These are phyloP conservation scores for Albugo candida DNA, from an alignment of 352 stramenopile genomes.

Conservation along the genomic window DNA sequence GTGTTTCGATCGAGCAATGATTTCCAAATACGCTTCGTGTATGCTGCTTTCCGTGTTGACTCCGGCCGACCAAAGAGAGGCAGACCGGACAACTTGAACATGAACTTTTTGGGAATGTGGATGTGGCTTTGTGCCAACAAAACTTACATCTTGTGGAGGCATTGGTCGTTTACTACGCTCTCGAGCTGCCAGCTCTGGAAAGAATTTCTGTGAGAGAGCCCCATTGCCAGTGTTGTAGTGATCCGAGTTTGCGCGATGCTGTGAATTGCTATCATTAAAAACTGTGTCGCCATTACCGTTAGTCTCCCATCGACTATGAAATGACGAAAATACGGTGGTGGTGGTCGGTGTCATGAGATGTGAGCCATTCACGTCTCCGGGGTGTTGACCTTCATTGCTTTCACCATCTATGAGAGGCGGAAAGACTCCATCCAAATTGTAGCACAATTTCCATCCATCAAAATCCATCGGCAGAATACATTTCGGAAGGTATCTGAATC, in stretches of 20 bases:
- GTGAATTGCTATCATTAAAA: too few species aligned
- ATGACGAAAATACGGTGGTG: background rate
- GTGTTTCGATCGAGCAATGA: constrained; percentile 59
- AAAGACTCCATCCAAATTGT: constrained; percentile 15
- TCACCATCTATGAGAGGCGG: background rate
- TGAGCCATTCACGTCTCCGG: background rate
- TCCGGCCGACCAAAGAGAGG: constrained; percentile 75
- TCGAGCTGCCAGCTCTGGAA: background rate
- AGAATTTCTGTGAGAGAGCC: background rate
- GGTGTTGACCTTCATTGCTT: background rate
- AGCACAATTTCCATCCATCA: constrained; percentile 57
- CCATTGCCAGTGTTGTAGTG: background rate
- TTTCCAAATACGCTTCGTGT: constrained; percentile 63
- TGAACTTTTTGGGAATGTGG: constrained; percentile 57
- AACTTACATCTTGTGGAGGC: constrained; percentile 8
- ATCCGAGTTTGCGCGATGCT: background rate
- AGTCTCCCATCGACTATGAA: background rate
- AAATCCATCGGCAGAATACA: constrained; percentile 76
- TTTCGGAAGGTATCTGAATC: constrained; percentile 71
- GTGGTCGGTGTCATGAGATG: background rate
- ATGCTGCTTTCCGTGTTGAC: constrained; percentile 67
- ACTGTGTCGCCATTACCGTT: background rate
- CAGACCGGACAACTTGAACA: constrained; percentile 64
- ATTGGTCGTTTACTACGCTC: too few species aligned
- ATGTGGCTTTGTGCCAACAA: constrained; percentile 43